Evolutionary conservation across 768 basidiomycete genomes (phyloP).

Genomic region (Mycena rosella): DNA sequence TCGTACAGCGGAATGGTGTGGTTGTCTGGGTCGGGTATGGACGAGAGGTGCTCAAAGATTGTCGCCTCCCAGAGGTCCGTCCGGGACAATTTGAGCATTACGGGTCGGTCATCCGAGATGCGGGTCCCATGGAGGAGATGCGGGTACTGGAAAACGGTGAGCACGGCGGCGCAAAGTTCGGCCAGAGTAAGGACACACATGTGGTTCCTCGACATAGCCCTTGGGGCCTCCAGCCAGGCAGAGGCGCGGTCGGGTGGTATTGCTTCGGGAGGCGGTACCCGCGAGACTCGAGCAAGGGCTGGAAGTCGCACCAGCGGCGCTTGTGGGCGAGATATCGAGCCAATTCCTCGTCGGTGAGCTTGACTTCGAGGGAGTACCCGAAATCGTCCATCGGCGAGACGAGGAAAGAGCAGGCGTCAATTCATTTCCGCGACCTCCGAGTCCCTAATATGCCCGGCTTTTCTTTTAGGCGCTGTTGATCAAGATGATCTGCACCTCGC

Average conservation of each 20-base stretch:
- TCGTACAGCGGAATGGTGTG: conserved; percentile 39
- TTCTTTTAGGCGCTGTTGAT: no score
- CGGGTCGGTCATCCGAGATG: conserved; percentile 32
- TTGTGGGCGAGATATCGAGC: conserved; percentile 31
- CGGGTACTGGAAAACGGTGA: conserved; percentile 27
- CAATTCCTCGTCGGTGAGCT: conserved; percentile 36
- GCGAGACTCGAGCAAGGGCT: conserved; percentile 35
- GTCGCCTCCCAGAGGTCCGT: conserved; percentile 36
- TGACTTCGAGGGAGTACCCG: conserved; percentile 33
- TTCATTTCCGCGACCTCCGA: no score
- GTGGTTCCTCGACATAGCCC: conserved; percentile 26
- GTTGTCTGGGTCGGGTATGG: conserved; percentile 36
- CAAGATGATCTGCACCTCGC: no score
- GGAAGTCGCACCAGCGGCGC: conserved; percentile 36
- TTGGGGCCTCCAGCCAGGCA: conserved; percentile 26
- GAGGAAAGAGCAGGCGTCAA: background rate
- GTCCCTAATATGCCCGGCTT: no score
- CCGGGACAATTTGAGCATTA: conserved; percentile 37
- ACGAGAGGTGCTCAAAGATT: conserved; percentile 30
- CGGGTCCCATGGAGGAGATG: conserved; percentile 33
- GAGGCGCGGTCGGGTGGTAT: conserved; percentile 29
- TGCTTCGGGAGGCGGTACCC: conserved; percentile 32
- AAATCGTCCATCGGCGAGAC: conserved; percentile 29
- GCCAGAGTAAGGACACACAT: conserved; percentile 14
- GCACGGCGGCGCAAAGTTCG: background rate